phyloP scores from a whole-genome alignment of 352 stramenopile genomes.

The Phytophthora quininea region DNA sequence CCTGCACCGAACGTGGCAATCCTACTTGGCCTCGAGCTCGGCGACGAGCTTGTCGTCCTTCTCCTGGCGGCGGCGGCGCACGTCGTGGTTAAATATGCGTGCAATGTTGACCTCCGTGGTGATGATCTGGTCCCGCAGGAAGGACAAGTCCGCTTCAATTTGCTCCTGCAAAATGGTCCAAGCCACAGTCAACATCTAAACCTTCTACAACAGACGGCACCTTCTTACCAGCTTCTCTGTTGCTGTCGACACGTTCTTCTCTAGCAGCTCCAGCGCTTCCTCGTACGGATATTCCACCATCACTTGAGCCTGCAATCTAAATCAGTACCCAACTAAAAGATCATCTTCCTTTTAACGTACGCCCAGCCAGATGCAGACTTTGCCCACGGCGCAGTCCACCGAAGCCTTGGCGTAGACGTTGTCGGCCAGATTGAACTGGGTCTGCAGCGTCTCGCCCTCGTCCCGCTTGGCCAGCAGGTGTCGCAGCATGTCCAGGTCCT shows the following conservation, averaged over 20 bases:
- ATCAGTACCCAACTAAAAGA: too few relatives aligned
- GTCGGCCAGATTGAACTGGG: conserved; percentile 94
- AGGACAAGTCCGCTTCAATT: conserved; percentile 92
- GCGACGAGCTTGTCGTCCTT: conserved; percentile 70
- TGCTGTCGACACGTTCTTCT: conserved; percentile 73
- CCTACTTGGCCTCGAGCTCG: conserved; percentile 71
- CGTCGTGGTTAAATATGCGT: conserved; percentile 98
- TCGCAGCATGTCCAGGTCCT: conserved; percentile 66
- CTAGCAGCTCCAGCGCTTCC: conserved; percentile 92
- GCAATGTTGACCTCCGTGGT: conserved; percentile 97
- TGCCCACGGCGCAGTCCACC: conserved; percentile 89
- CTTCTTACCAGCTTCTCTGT: conserved; percentile 68
- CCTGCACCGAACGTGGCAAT: not conserved
- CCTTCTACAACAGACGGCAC: not conserved
- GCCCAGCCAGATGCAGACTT: conserved; percentile 97
- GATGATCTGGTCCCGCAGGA: conserved; percentile 97
- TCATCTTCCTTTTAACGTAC: conserved; percentile 32
- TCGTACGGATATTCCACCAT: conserved; percentile 98
- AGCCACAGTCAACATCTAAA: conserved; percentile 4
- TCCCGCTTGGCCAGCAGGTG: conserved; percentile 70
- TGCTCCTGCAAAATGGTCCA: conserved; percentile 41
- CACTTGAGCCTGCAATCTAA: conserved; percentile 83
- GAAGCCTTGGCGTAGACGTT: conserved; percentile 96
- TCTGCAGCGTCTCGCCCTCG: conserved; percentile 80
- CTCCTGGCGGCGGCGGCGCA: conserved; percentile 84